Percentiles rank a stretch among this genome's conserved stretches.
Conservation (phyloP, 257 asterid genomes). For the Fraxinus anomala region DNA sequence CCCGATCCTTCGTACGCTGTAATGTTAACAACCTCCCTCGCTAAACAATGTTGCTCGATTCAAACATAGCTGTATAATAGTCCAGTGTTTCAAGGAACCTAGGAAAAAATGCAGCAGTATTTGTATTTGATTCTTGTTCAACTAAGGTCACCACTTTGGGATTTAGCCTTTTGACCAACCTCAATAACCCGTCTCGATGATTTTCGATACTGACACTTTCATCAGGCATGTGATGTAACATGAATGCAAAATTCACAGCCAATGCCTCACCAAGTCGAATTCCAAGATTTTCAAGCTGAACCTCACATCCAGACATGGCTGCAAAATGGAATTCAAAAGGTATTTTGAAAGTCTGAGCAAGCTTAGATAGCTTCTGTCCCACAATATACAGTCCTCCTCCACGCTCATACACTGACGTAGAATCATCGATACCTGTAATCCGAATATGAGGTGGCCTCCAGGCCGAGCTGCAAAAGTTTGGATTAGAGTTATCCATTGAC, state of each 20-base stretch:
- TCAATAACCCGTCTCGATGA: conserved; percentile 62
- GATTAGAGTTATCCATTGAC: conserved; percentile 80
- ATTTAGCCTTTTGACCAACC: conserved; percentile 63
- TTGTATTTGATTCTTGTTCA: conserved; percentile 83
- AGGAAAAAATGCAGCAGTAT: conserved; percentile 77
- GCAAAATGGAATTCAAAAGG: conserved; percentile 79
- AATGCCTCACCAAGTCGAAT: conserved; percentile 60
- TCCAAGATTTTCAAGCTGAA: conserved; percentile 39
- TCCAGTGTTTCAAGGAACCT: conserved; percentile 75
- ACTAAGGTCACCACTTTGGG: conserved; percentile 90
- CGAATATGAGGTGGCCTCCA: conserved; percentile 77
- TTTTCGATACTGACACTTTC: conserved; percentile 81
- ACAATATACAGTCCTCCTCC: conserved; percentile 59
- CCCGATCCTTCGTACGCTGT: conserved; percentile 79
- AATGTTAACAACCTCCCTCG: conserved; percentile 73
- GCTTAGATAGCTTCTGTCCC: conserved; percentile 67
- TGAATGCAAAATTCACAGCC: conserved; percentile 80
- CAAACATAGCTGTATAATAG: conserved; percentile 76
- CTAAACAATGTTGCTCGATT: conserved; percentile 86
- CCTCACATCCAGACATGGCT: conserved; percentile 43
- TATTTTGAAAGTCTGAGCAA: conserved; percentile 62
- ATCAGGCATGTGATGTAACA: conserved; percentile 74
- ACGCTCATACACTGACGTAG: conserved; percentile 44
- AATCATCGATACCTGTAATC: conserved; percentile 77
- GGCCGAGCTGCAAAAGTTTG: conserved; percentile 79